These are phyloP conservation scores for Alternaria arborescens DNA, from an alignment of 2,329 filamentous ascomycete genomes.

Conservation along the genomic window DNA sequence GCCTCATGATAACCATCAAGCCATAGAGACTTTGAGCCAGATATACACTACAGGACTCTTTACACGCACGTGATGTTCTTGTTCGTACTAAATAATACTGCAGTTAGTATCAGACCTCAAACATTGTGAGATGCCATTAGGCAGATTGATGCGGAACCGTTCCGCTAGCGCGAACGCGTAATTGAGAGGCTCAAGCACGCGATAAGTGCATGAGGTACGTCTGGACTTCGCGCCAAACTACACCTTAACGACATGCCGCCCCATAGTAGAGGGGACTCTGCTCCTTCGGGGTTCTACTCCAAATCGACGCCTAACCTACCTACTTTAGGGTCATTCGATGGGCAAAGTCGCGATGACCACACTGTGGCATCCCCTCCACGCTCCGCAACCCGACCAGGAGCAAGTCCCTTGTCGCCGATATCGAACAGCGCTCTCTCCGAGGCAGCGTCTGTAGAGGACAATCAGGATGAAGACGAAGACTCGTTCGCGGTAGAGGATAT, in stretches of 20 bases:
- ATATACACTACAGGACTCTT: too few species aligned
- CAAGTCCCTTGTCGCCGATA: slow-evolving; percentile 31
- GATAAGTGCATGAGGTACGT: slow-evolving; percentile 22
- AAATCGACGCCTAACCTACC: slow-evolving; percentile 59
- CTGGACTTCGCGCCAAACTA: slow-evolving; percentile 1
- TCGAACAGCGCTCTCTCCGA: slow-evolving; percentile 46
- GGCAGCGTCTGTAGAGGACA: slow-evolving; percentile 41
- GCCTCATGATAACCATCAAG: too few species aligned
- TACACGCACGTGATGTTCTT: too few species aligned
- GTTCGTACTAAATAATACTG: too few species aligned
- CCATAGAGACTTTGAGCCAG: too few species aligned
- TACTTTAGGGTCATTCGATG: slow-evolving; percentile 49
- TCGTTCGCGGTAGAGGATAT: slow-evolving; percentile 28
- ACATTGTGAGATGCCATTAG: not conserved
- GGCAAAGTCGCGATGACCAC: slow-evolving; percentile 10
- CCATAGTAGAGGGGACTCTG: slow-evolving; percentile 53
- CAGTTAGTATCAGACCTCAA: too few species aligned
- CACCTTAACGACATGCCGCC: slow-evolving; percentile 51
- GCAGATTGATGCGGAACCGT: not conserved
- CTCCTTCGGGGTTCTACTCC: slow-evolving; percentile 55
- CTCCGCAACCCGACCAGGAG: slow-evolving; percentile 13
- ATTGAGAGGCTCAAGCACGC: slow-evolving; percentile 29
- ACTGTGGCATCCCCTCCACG: slow-evolving; percentile 14
- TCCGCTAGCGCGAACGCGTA: slow-evolving; percentile 18
- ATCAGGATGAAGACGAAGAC: slow-evolving; percentile 27